These are phyloP conservation scores for Coix lacrymajobi DNA, from an alignment of 176 grass and related monocot genomes.

Conservation along the genomic window DNA sequence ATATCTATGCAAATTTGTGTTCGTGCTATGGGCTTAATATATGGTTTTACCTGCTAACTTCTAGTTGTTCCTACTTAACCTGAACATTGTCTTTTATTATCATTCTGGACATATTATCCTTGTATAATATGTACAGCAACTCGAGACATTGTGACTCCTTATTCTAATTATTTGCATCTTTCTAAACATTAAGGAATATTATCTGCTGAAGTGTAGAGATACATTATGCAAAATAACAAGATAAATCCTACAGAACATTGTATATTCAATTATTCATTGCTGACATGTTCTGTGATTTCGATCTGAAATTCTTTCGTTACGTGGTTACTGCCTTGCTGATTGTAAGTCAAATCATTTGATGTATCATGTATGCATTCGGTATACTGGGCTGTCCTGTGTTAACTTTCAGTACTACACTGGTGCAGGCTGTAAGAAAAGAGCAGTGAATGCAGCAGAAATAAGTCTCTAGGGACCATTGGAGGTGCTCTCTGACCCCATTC, in stretches of 20 bases:
- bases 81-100: not conserved
- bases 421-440: slow-evolving; percentile 48
- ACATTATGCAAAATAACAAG: not conserved
- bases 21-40: not conserved
- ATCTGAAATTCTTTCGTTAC: slow-evolving; percentile 17
- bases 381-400: slow-evolving; percentile 38
- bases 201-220: not conserved
- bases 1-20: not conserved
- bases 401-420: slow-evolving; percentile 34
- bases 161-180: not conserved
- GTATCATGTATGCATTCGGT: slow-evolving; percentile 26
- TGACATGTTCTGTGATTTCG: not conserved
- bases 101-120: not conserved
- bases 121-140: not conserved
- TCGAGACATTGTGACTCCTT: not conserved
- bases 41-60: slow-evolving; percentile 1
- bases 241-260: slow-evolving; percentile 5
- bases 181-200: not conserved
- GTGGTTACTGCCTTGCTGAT: not conserved
- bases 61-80: not conserved
- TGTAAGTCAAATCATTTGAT: slow-evolving; percentile 11
- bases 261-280: not conserved
- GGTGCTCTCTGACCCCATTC: slow-evolving; percentile 36
- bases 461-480: slow-evolving; percentile 45
- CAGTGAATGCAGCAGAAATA: slow-evolving; percentile 46